Base-by-base conservation (phyloP, 2,329 filamentous ascomycete genomes). In the Aplosporella prunicola region DNA sequence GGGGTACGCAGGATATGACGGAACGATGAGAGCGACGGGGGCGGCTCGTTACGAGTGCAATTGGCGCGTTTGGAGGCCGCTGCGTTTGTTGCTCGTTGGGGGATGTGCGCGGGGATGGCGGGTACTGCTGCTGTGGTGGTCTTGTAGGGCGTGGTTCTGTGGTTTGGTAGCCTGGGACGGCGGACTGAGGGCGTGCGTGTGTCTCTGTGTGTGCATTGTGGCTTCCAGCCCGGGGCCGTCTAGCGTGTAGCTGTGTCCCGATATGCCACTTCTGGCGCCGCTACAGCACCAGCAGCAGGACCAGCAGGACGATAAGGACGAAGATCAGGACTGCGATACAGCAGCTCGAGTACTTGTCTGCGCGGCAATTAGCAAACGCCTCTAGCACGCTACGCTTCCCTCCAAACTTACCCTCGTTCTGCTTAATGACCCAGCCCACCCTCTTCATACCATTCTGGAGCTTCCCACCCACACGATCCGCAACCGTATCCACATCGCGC, bases 261-360 rank as follows among this genome's bases (percentile, higher is more conserved):
- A 29, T n/a, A 16, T 29, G 14, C 13, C 18, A 4, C 7, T 15
- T 16, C 13, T 29, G 13, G n/a, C n/a, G 13, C 11, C 18, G 50
- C 76, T 66, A 78, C 46, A 79, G 61, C n/a, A 72, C 63, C 45
- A 80, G 64, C 17, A 96, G 67, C 49, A 98, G 64, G 45, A 96
- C 74, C 52, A 98, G 68, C 51, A 98, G 64, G 18, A 98, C 64
- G 41, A 96, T 85, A 47, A 96, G 68, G 24, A 93, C 83, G 45
- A 91, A 76, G 43, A 96, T 94, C 50, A 96, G 71, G 14, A 93
- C 66, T 4, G 71, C 84, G 50, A 98, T 94, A 60, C 88, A 96
- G 65, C 86, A 95, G 58, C 86, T 86, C 49, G 86, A 94, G 66
- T 70, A 71, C 37, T 68, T 70, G 62, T 80, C 76, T 78, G 51